Conservation (phyloP, 352 stramenopile genomes). For the Phytophthora citrophthora region DNA sequence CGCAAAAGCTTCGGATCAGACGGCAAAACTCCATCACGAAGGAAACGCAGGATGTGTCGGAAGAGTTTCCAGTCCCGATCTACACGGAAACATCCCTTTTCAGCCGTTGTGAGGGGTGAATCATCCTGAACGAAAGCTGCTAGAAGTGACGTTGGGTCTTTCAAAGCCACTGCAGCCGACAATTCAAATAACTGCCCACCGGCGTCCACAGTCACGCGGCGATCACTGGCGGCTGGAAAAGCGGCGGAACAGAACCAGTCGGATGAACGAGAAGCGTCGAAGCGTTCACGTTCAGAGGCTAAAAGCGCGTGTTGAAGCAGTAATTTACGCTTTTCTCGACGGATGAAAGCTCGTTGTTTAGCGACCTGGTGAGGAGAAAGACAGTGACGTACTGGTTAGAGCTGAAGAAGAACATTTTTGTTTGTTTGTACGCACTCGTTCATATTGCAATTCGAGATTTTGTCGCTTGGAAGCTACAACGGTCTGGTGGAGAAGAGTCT, state of each 20-base stretch:
- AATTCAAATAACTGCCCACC: constrained; percentile 80
- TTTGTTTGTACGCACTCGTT: constrained; percentile 42
- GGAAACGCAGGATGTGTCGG: constrained; percentile 78
- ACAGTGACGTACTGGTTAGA: neutral
- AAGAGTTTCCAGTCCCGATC: constrained; percentile 84
- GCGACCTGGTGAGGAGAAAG: constrained; percentile 40
- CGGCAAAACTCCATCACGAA: constrained; percentile 76
- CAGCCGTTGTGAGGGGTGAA: constrained; percentile 57
- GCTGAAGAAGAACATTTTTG: neutral
- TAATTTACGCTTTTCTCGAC: constrained; percentile 80
- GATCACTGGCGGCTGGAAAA: constrained; percentile 56
- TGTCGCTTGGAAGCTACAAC: constrained; percentile 74
- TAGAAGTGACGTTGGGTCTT: constrained; percentile 68
- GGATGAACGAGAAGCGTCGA: constrained; percentile 66
- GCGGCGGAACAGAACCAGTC: constrained; percentile 77
- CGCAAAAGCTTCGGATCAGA: constrained; percentile 70
- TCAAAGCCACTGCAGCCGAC: constrained; percentile 50
- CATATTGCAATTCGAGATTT: constrained; percentile 64
- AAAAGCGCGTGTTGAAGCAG: constrained; percentile 78
- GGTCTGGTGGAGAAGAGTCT: constrained; percentile 70
- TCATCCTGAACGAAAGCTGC: constrained; percentile 71
- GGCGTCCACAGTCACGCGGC: constrained; percentile 67
- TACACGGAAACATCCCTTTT: constrained; percentile 77
- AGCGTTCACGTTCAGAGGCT: constrained; percentile 75
- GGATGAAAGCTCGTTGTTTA: constrained; percentile 81